Evolutionary conservation across 2,329 filamentous ascomycete species (phyloP), one percentile per base, ranked within the genome.

Genomic region (Trichoderma sp.): DNA sequence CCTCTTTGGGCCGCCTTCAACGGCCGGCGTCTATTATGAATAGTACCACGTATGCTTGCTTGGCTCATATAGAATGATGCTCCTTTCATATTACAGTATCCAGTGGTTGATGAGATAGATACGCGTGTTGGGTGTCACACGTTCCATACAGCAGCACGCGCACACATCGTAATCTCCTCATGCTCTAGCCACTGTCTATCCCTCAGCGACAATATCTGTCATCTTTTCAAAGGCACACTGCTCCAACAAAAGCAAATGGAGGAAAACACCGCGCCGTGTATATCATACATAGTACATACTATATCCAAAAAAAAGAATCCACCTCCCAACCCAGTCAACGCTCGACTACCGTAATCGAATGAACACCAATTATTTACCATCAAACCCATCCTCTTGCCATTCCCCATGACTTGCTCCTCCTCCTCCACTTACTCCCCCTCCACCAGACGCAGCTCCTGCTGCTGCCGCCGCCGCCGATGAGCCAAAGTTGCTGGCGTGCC

Each of bases 301-400:
- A 64, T 68, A 53, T 72, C 36, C 61, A 61, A 62, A 17, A 36
- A 59, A 62, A 17, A 39, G 15, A 72, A 30, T 36, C 36, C n/a
- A 28, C 39, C 28, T 30, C 15, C 5, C 20, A 15, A 3, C 6
- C 20, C 20, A 12, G 7, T 8, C 50, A 39, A 32, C 23, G n/a
- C 36, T 47, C 32, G 5, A 17, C 28, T 28, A 17, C 55, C 36
- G 23, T 17, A 30, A 53, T 26, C 58, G 5, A 50, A 59, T 43
- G 3, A 53, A 32, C 53, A 47, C 66, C 34, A 6, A 28, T 58
- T 70, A 53, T 83, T 71, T 81, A 80, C 66, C 82, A 75, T 82
- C 81, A 78, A 91, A 91, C 6, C 86, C 88, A 74, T 90, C 89
- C 77, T 90, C 86, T 74, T 89, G 87, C 91, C 90, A 92, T 73